Conservation (phyloP, 345 rosid genomes). For the Brassica cretica region DNA sequence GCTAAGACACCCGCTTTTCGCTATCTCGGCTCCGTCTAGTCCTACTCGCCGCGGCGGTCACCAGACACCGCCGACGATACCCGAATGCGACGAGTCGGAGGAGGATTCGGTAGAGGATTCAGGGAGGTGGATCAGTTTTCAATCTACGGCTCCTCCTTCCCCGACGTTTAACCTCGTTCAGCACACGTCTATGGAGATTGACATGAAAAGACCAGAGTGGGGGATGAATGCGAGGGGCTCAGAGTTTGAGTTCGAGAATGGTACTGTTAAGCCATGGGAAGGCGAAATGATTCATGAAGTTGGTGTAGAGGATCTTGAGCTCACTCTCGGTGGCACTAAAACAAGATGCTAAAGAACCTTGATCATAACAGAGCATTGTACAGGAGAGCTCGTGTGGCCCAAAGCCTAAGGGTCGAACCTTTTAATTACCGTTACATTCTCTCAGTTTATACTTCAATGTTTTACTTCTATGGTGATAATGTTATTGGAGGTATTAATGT, state of each 20-base stretch:
- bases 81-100: slow-evolving; percentile 93
- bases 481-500: slow-evolving; percentile 19
- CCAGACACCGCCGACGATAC: slow-evolving; percentile 77
- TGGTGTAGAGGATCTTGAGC: slow-evolving; percentile 85
- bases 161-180: slow-evolving; percentile 71
- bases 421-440: neutral
- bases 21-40: slow-evolving; percentile 89
- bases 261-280: slow-evolving; percentile 90
- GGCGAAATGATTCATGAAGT: slow-evolving; percentile 95
- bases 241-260: slow-evolving; percentile 84
- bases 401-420: slow-evolving; percentile 26
- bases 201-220: slow-evolving; percentile 45
- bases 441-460: slow-evolving; percentile 17
- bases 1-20: slow-evolving; percentile 55
- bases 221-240: slow-evolving; percentile 53
- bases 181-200: slow-evolving; percentile 41
- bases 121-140: slow-evolving; percentile 81
- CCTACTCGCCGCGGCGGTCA: slow-evolving; percentile 74
- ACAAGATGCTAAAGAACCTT: slow-evolving; percentile 30
- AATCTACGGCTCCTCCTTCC: slow-evolving; percentile 66
- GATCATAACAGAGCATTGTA: slow-evolving; percentile 32
- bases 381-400: slow-evolving; percentile 20
- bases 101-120: slow-evolving; percentile 78
- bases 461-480: neutral
- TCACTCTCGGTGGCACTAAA: slow-evolving; percentile 66